phyloP scores from a whole-genome alignment of 495 filamentous ascomycete species.

The Opeltia flavorubescens region DNA sequence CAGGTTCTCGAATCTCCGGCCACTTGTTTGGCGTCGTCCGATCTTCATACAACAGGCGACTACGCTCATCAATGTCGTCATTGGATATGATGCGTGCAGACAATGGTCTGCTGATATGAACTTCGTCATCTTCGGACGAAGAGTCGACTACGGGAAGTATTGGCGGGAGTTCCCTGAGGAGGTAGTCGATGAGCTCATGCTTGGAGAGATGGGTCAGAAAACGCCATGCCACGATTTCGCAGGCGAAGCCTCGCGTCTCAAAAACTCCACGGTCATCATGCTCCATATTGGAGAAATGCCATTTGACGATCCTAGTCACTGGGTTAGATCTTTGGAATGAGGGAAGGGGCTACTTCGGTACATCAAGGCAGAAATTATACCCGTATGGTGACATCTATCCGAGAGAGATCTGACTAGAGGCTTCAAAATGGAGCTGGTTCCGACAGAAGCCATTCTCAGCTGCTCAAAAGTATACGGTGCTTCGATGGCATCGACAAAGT shows the following conservation, averaged over 20 bases:
- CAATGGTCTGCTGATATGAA: constrained; percentile 2
- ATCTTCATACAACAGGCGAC: neutral
- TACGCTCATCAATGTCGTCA: neutral
- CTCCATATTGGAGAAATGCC: constrained; percentile 47
- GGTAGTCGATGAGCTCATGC: constrained; percentile 66
- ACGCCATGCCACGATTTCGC: constrained; percentile 86
- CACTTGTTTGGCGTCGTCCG: neutral
- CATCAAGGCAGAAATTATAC: constrained; percentile 68
- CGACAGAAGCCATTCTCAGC: constrained; percentile 50
- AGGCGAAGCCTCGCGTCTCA: constrained; percentile 66
- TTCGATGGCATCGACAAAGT: constrained; percentile 48
- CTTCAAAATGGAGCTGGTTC: constrained; percentile 48
- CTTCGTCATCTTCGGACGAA: constrained; percentile 19
- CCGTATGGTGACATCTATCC: constrained; percentile 51
- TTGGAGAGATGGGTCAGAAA: constrained; percentile 69
- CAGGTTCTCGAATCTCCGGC: neutral
- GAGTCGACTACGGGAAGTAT: constrained; percentile 12
- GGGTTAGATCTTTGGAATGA: neutral
- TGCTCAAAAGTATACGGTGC: constrained; percentile 67
- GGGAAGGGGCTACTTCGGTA: constrained; percentile 24
- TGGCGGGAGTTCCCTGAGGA: constrained; percentile 62
- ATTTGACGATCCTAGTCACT: constrained; percentile 57
- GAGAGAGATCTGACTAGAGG: constrained; percentile 52
- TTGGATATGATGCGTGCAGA: neutral
- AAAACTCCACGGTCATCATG: constrained; percentile 57